These are phyloP conservation scores for Mycosarcoma mackinlayi DNA, from an alignment of 1,284 basidiomycete genomes.

Conservation along the genomic window DNA sequence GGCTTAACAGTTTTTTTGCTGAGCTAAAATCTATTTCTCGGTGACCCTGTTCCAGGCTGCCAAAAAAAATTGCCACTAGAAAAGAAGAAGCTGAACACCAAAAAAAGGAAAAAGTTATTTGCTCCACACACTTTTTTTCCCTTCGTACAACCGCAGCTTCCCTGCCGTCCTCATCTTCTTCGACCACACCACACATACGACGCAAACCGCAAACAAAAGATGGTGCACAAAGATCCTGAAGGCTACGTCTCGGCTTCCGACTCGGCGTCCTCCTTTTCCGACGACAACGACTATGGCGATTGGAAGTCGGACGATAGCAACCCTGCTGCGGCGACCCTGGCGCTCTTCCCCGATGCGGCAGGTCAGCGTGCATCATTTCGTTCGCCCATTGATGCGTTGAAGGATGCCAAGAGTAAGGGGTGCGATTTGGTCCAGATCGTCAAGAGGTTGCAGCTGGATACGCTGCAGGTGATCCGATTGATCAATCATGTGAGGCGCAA, in stretches of 20 bases:
- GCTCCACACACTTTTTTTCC: constrained; percentile 1
- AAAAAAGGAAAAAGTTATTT: constrained; percentile 8
- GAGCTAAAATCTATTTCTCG: constrained; percentile 1
- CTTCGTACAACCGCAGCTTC: constrained; percentile 1
- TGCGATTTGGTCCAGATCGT: constrained; percentile 60
- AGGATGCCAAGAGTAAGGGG: constrained; percentile 46
- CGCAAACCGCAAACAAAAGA: constrained; percentile 1
- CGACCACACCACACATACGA: background rate
- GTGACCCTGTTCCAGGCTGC: background rate
- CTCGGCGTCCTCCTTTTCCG: constrained; percentile 33
- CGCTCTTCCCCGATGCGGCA: constrained; percentile 23
- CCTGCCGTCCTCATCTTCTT: background rate
- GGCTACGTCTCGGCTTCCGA: constrained; percentile 24
- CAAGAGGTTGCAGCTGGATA: constrained; percentile 43
- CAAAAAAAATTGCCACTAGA: background rate
- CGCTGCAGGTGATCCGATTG: constrained; percentile 62
- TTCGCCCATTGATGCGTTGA: constrained; percentile 50
- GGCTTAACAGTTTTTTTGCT: constrained; percentile 2
- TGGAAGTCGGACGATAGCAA: constrained; percentile 32
- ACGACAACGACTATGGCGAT: constrained; percentile 54
- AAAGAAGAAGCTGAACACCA: constrained; percentile 2
- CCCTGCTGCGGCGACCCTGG: constrained; percentile 19
- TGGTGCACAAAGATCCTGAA: constrained; percentile 45
- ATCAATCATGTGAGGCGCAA: constrained; percentile 62
- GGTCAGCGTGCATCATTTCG: constrained; percentile 33